Evolutionary conservation across 1,284 basidiomycete species (phyloP).

Genomic region (Ceratobasidium sp.): DNA sequence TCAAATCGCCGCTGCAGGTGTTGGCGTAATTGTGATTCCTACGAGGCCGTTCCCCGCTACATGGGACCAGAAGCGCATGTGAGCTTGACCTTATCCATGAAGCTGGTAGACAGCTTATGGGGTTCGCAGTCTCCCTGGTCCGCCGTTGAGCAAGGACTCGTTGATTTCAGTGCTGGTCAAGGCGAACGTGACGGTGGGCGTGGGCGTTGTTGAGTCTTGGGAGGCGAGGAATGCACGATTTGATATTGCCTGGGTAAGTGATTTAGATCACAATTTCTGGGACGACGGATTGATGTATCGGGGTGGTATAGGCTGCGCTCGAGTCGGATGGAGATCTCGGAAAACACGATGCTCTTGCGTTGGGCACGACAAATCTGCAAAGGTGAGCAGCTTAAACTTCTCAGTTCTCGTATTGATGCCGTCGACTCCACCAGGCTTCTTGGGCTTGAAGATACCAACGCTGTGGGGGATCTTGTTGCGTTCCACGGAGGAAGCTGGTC

Average conservation of each 20-base stretch:
- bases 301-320: constrained; percentile 51
- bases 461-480: constrained; percentile 69
- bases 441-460: constrained; percentile 60
- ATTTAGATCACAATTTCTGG: neutral
- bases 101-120: neutral
- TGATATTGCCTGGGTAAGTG: constrained; percentile 72
- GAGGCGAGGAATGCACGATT: constrained; percentile 74
- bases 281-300: neutral
- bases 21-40: constrained; percentile 78
- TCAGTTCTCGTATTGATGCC: neutral
- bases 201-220: constrained; percentile 73
- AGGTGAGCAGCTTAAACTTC: constrained; percentile 49
- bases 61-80: constrained; percentile 78
- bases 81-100: constrained; percentile 51
- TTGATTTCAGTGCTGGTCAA: constrained; percentile 70
- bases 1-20: constrained; percentile 70
- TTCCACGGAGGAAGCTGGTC: constrained; percentile 70
- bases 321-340: constrained; percentile 63
- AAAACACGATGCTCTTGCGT: constrained; percentile 65
- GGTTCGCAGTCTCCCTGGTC: constrained; percentile 69
- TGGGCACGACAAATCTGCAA: constrained; percentile 73
- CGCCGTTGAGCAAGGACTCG: constrained; percentile 75
- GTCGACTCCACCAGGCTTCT: constrained; percentile 57
- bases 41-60: constrained; percentile 68
- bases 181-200: constrained; percentile 78